A percentile compares a stretch with the other conserved stretches of the same genome.
Evolutionary conservation across 2,329 filamentous ascomycete genomes (phyloP).

Genomic region (Phyllosticta citriasiana): DNA sequence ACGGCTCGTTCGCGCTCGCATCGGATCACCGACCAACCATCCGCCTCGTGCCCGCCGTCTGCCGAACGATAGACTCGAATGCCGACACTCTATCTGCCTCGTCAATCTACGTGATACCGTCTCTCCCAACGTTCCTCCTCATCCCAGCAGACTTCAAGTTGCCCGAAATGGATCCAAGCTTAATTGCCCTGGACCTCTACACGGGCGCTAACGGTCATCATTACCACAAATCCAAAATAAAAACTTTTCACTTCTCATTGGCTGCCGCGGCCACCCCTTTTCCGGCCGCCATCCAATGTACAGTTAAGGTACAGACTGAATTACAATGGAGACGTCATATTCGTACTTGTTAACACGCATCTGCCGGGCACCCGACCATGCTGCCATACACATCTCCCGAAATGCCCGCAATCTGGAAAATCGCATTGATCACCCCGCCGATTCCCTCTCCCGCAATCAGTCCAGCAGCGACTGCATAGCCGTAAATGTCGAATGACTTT

Average conservation of each 20-base stretch:
- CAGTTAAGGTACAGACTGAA: too few relatives aligned
- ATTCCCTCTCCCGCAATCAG: constrained; percentile 55
- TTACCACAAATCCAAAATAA: background rate
- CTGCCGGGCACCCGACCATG: constrained; percentile 32
- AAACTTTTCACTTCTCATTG: background rate
- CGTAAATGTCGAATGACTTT: constrained; percentile 46
- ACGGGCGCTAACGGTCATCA: background rate
- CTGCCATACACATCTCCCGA: constrained; percentile 32
- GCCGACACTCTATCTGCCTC: background rate
- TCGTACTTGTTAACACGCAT: constrained; percentile 1
- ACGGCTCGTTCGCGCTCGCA: background rate
- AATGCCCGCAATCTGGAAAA: constrained; percentile 38
- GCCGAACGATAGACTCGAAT: background rate
- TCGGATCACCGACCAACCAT: background rate
- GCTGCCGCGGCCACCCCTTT: background rate
- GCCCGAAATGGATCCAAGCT: background rate
- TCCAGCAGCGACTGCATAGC: constrained; percentile 50
- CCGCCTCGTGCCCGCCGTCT: background rate
- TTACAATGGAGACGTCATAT: background rate
- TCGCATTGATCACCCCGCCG: constrained; percentile 52
- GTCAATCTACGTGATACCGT: background rate
- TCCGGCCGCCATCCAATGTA: background rate
- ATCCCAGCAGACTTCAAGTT: background rate
- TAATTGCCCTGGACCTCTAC: background rate
- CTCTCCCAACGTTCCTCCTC: background rate